These are phyloP conservation scores for Botrytis byssoidea DNA, from an alignment of 2,329 filamentous ascomycete genomes.

Conservation along the genomic window DNA sequence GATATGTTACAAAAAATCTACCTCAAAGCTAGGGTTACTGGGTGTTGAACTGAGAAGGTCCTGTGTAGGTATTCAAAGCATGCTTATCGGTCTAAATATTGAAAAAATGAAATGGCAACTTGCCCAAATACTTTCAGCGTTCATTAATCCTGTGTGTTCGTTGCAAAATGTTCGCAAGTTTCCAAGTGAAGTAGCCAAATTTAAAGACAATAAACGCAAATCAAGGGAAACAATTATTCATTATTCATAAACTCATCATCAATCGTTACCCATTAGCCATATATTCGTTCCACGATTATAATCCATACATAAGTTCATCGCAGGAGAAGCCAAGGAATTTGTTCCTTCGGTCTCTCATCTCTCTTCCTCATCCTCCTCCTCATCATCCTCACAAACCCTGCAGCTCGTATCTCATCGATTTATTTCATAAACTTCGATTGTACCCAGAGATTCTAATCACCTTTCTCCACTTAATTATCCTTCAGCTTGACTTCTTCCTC, in stretches of 20 bases:
- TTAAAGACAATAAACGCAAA: neutral
- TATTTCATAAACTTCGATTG: neutral
- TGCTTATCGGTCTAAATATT: too few relatives aligned
- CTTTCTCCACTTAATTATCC: neutral
- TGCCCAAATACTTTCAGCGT: neutral
- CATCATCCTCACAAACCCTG: neutral
- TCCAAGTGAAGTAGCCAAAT: neutral
- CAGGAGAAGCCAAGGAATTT: neutral
- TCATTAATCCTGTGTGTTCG: rapidly evolving
- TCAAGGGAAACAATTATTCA: neutral
- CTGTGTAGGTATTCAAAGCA: neutral
- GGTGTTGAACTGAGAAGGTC: neutral
- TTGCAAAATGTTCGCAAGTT: neutral
- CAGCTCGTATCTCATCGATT: neutral
- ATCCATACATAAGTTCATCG: neutral
- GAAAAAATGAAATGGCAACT: neutral
- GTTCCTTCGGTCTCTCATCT: neutral
- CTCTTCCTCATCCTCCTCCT: neutral
- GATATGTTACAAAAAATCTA: neutral
- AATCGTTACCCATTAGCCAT: neutral
- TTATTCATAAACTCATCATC: neutral
- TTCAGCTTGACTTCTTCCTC: neutral
- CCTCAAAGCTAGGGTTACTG: neutral
- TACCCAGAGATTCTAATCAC: neutral
- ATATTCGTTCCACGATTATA: neutral